Evolutionary conservation across 495 filamentous ascomycete genomes (phyloP).

Genomic region (Penicillium paxilli): DNA sequence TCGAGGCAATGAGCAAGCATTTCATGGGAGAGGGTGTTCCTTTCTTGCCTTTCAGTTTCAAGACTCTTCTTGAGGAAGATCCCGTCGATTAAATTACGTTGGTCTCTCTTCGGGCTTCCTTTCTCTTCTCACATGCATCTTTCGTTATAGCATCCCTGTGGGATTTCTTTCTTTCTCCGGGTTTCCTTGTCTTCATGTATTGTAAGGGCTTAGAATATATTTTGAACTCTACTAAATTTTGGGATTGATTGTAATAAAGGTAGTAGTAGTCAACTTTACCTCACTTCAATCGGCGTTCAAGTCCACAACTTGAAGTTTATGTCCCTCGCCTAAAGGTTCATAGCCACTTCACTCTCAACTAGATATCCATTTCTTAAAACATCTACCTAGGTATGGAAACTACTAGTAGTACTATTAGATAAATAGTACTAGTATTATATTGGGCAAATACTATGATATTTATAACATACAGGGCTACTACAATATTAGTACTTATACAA

Average conservation of each 20-base stretch:
- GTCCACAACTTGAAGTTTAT: too few species aligned
- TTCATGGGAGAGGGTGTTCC: slow-evolving; percentile 92
- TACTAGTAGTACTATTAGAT: background rate
- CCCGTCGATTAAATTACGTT: slow-evolving; percentile 49
- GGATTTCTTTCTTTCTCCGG: slow-evolving; percentile 17
- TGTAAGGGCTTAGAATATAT: slow-evolving; percentile 23
- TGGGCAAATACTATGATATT: too few species aligned
- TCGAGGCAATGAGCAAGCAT: slow-evolving; percentile 99
- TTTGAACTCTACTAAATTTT: background rate
- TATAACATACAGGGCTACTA: too few species aligned
- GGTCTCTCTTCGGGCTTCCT: slow-evolving; percentile 14
- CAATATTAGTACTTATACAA: too few species aligned
- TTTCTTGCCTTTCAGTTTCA: slow-evolving; percentile 92
- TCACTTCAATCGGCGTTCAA: background rate
- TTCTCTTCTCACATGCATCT: slow-evolving; percentile 8
- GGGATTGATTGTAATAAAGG: background rate
- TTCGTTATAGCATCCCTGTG: slow-evolving; percentile 17
- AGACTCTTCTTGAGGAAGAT: slow-evolving; percentile 83
- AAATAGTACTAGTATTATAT: background rate
- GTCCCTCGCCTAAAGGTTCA: too few species aligned
- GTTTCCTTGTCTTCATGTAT: slow-evolving; percentile 15
- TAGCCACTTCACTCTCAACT: too few species aligned
- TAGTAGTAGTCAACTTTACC: background rate
- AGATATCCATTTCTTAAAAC: too few species aligned
- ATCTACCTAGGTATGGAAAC: background rate